Evolutionary conservation across 352 stramenopile genomes (phyloP).

Genomic region (Pythium dissimile): DNA sequence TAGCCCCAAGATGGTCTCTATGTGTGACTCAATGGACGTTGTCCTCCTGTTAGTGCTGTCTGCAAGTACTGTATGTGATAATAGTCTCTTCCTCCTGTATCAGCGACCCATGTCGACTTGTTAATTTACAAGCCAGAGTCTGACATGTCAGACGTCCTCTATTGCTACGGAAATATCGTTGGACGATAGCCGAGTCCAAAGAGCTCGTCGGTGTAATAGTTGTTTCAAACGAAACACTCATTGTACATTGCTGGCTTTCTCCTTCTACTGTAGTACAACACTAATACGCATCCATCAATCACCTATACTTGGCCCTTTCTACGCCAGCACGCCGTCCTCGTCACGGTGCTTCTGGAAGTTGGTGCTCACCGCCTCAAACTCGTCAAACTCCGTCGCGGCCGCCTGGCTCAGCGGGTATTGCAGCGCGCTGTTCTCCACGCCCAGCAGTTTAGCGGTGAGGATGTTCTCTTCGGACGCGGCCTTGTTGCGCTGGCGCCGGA

Average conservation of each 20-base stretch:
- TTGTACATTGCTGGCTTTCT: too few relatives aligned
- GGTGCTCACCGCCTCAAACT: constrained; percentile 16
- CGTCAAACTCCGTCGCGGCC: constrained; percentile 20
- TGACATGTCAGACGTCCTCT: not conserved
- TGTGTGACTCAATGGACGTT: not conserved
- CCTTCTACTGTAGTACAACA: too few relatives aligned
- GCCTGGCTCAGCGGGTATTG: not conserved
- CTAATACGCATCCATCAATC: not conserved
- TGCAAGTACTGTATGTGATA: too few relatives aligned
- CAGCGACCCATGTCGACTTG: too few relatives aligned
- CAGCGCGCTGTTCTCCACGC: not conserved
- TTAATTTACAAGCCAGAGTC: too few relatives aligned
- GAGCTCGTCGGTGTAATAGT: not conserved
- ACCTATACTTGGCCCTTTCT: not conserved
- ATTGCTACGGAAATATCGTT: not conserved
- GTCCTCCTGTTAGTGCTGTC: not conserved
- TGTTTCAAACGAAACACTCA: too few relatives aligned
- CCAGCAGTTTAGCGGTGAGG: constrained; percentile 21
- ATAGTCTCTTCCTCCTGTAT: too few relatives aligned
- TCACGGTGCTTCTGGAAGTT: constrained; percentile 14
- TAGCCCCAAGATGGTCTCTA: not conserved
- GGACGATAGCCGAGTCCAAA: not conserved
- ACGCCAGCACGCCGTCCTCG: constrained; percentile 5
- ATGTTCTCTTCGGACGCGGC: constrained; percentile 20
- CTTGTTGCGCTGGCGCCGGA: constrained; percentile 14